Base-by-base conservation (phyloP, 805 yeast species). In the Zygoascus flipseniorum region DNA sequence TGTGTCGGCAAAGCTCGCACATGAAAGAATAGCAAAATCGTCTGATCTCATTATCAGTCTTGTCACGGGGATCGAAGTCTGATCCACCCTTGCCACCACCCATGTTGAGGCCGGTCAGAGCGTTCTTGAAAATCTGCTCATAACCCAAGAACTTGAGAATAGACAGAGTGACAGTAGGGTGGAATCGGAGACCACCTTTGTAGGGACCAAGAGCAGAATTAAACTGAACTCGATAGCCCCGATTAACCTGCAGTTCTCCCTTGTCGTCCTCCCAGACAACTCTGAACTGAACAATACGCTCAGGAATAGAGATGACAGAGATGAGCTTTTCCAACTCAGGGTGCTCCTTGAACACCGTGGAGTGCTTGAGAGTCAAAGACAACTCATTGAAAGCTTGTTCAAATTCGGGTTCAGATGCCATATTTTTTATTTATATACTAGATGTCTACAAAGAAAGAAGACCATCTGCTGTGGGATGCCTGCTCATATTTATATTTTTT, bases 71-170 rank as follows among this genome's bases (percentile, higher is more conserved):
- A 77, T 90, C 89, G 76, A 92, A 93, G 76, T 92, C 97, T 57
- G 96, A 79, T 73, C 99, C 99, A 81, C 99, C 99, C 74, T 92
- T 92, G 76, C 96, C 99, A 78, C 99, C 99, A 72, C 99, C 99
- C 86, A 92, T 90, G 81, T 84, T 81, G 65, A 90, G 81, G 67
- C 98, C 98, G 65, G 99, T 92, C 68, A 92, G 79, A 51, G 99
- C 98, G 70, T 92, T 92, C 82, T 92, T 92, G 82, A 92, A 93
- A 73, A 89, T 89, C 77, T 92, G 99, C 79, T 92, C 99, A 73
- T 88, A 92, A 67, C 98, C 99, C 69, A 92, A 80, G 76, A 92
- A 92, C 78, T 92, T 92, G 71, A 92, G 81, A 72, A 92, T 88
- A 54, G 97, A 89, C 67, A 92, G 79, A 76, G 90, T 93, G 65